Conservation (phyloP, 257 asterid species). For the Leptodermis oblonga region DNA sequence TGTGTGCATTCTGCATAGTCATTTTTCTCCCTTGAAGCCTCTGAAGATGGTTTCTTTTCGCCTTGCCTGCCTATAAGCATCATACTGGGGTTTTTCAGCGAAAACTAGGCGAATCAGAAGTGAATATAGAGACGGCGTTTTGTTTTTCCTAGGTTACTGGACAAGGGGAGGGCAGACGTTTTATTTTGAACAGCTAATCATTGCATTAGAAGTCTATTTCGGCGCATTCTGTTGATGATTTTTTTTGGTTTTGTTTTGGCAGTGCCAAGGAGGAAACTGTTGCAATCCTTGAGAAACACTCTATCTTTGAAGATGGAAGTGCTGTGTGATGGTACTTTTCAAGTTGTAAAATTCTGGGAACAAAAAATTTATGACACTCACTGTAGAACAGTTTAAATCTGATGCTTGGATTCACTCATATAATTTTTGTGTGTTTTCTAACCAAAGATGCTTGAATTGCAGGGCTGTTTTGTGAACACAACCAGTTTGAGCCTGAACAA, state of each 20-base stretch:
- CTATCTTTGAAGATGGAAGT: constrained; percentile 37
- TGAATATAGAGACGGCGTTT: too few species aligned
- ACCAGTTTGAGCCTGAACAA: not conserved
- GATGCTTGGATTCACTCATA: not conserved
- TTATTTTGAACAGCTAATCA: not conserved
- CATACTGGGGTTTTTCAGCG: not conserved
- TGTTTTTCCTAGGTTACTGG: too few species aligned
- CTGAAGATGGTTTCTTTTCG: not conserved
- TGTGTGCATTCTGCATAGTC: not conserved
- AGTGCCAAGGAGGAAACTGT: constrained; percentile 72
- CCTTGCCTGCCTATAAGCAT: not conserved
- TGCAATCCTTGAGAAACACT: constrained; percentile 49
- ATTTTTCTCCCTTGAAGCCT: not conserved
- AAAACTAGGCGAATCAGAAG: too few species aligned
- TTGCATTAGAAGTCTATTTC: not conserved
- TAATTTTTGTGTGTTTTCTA: too few species aligned
- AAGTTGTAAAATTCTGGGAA: not conserved
- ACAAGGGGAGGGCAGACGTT: too few species aligned
- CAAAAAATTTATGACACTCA: not conserved
- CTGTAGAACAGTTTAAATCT: not conserved
- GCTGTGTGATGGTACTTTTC: constrained; percentile 16
- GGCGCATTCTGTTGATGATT: not conserved
- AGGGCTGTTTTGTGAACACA: not conserved
- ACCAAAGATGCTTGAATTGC: not conserved
- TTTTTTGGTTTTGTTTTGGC: not conserved